Percentiles rank a stretch among this genome's conserved stretches.
Evolutionary conservation across 352 stramenopile genomes (phyloP).

Genomic region (Phytophthora ramorum): DNA sequence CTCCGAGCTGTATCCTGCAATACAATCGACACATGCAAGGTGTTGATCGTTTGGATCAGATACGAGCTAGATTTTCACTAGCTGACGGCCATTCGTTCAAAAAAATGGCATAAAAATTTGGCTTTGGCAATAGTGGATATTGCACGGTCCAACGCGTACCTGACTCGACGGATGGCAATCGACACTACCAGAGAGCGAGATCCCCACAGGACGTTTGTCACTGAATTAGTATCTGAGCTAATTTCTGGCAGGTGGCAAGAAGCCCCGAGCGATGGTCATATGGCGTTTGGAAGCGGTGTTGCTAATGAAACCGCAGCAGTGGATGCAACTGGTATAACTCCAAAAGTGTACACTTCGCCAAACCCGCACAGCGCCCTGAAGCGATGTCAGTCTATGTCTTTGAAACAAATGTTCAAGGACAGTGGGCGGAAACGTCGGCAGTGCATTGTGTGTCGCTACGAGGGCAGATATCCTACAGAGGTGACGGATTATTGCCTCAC

Average conservation of each 20-base stretch:
- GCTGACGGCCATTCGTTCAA: conserved; percentile 31
- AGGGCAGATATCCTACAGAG: not conserved
- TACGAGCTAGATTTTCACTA: conserved; percentile 34
- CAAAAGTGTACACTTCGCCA: not conserved
- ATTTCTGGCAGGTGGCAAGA: conserved; percentile 1
- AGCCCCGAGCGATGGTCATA: conserved; percentile 3
- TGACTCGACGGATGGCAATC: not conserved
- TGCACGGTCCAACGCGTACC: conserved; percentile 10
- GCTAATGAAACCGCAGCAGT: not conserved
- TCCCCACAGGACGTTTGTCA: conserved; percentile 5
- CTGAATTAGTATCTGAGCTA: conserved; percentile 5
- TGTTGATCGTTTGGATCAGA: conserved; percentile 39
- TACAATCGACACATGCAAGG: conserved; percentile 50
- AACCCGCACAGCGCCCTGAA: not conserved
- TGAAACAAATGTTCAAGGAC: not conserved
- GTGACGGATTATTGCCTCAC: conserved; percentile 1
- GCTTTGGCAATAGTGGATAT: conserved; percentile 18
- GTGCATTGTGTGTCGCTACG: conserved; percentile 6
- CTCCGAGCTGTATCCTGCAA: conserved; percentile 27
- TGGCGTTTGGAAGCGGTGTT: conserved; percentile 2
- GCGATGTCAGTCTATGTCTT: not conserved
- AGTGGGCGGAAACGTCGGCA: not conserved
- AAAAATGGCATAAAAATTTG: conserved; percentile 42
- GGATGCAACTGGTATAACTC: not conserved
- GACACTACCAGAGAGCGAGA: not conserved